Percentiles rank a stretch among this genome's conserved stretches.
Conservation (phyloP, 345 rosid species). For the Syzygium grande region DNA sequence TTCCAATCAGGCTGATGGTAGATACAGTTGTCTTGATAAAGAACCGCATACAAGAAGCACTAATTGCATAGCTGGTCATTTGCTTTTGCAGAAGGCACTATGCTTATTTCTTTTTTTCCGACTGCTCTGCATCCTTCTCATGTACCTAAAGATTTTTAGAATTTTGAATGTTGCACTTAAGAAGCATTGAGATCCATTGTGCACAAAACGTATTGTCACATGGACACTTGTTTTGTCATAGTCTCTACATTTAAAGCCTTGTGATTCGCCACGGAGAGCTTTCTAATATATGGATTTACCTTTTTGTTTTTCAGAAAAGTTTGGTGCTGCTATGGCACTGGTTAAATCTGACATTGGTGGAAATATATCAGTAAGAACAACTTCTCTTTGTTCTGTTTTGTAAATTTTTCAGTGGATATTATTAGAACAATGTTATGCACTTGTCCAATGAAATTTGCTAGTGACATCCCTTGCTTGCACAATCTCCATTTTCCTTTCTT, state of each 20-base stretch:
- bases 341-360: conserved; percentile 92
- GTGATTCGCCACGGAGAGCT: neutral
- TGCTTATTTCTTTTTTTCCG: neutral
- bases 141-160: neutral
- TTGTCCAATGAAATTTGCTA: neutral
- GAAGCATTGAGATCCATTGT: neutral
- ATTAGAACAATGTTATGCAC: neutral
- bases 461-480: neutral
- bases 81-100: neutral
- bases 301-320: conserved; percentile 49
- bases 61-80: neutral
- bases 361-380: conserved; percentile 55
- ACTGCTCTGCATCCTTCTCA: neutral
- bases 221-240: neutral
- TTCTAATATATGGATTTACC: neutral
- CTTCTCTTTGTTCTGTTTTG: neutral
- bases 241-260: neutral
- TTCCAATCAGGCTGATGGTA: neutral
- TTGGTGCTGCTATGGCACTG: conserved; percentile 86
- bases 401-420: neutral
- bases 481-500: neutral
- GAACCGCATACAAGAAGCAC: neutral
- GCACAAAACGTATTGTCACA: neutral
- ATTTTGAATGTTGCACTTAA: neutral
- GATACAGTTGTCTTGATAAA: neutral